Percentiles rank a stretch among this genome's conserved stretches.
These are phyloP conservation scores for Teunomyces gatunensis DNA, from an alignment of 805 yeast genomes.

Conservation along the genomic window DNA sequence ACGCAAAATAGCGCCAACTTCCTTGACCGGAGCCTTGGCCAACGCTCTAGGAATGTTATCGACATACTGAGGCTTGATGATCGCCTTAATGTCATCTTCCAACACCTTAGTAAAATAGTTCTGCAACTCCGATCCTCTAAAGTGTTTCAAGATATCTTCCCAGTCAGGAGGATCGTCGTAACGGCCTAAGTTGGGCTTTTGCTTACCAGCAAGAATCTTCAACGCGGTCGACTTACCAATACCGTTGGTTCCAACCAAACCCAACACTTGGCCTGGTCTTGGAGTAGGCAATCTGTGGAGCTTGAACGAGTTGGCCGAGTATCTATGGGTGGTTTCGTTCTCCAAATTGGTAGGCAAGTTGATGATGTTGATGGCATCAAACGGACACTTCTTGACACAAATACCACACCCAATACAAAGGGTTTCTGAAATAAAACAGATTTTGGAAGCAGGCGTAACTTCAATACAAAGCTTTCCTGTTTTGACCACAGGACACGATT, in stretches of 20 bases:
- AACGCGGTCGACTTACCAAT: conserved; percentile 97
- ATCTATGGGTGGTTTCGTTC: conserved; percentile 90
- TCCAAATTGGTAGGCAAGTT: conserved; percentile 95
- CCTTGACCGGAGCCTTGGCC: conserved; percentile 76
- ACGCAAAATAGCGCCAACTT: conserved; percentile 81
- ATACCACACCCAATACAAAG: conserved; percentile 99
- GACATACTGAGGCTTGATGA: conserved; percentile 97
- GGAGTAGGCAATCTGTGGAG: conserved; percentile 97
- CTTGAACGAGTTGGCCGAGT: conserved; percentile 96
- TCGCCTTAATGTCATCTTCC: conserved; percentile 94
- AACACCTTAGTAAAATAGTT: conserved; percentile 91
- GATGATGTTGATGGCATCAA: conserved; percentile 94
- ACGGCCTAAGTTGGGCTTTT: conserved; percentile 93
- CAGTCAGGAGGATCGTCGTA: conserved; percentile 97
- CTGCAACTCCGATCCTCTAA: conserved; percentile 97
- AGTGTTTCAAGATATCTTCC: conserved; percentile 86
- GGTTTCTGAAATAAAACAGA: conserved; percentile 91
- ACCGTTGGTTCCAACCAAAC: conserved; percentile 98
- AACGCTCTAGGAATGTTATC: conserved; percentile 97
- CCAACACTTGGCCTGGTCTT: conserved; percentile 97
- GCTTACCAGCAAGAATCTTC: conserved; percentile 95
- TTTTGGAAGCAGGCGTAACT: conserved; percentile 84
- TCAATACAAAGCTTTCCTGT: conserved; percentile 98
- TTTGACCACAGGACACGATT: conserved; percentile 95
- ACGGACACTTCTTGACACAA: conserved; percentile 97